Evolutionary conservation across 768 basidiomycete genomes (phyloP).

Genomic region (Paxillus rubicundulus): DNA sequence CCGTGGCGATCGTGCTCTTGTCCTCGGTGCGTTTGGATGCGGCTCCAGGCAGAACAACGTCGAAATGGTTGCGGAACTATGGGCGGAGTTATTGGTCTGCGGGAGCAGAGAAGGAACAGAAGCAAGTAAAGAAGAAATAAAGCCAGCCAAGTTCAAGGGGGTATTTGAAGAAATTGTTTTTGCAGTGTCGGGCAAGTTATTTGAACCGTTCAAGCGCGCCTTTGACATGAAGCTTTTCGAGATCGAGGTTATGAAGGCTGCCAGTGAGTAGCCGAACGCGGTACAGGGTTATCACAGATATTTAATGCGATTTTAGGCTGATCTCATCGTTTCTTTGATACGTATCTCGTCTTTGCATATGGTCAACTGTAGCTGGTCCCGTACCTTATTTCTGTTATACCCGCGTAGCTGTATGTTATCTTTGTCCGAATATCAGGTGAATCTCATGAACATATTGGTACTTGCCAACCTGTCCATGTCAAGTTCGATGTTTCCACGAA

Average conservation of each 20-base stretch:
- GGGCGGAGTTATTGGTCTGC: constrained; percentile 45
- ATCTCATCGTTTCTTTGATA: neutral
- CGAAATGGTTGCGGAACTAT: constrained; percentile 41
- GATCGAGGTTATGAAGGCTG: constrained; percentile 30
- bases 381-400: neutral
- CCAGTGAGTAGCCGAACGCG: constrained; percentile 21
- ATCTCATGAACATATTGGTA: neutral
- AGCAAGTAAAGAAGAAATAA: constrained; percentile 13
- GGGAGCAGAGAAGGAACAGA: constrained; percentile 26
- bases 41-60: constrained; percentile 41
- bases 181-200: constrained; percentile 39
- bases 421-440: neutral
- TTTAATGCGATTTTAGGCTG: neutral
- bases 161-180: constrained; percentile 44
- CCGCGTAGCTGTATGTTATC: neutral
- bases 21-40: constrained; percentile 48
- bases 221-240: constrained; percentile 42
- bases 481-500: neutral
- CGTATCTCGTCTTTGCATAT: neutral
- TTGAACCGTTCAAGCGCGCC: constrained; percentile 36
- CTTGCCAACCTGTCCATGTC: no score
- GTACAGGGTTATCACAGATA: neutral
- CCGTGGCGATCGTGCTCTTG: constrained; percentile 36
- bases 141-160: constrained; percentile 36
- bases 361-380: neutral